Conservation (phyloP, 805 yeast genomes). For the Metschnikowia orientalis region DNA sequence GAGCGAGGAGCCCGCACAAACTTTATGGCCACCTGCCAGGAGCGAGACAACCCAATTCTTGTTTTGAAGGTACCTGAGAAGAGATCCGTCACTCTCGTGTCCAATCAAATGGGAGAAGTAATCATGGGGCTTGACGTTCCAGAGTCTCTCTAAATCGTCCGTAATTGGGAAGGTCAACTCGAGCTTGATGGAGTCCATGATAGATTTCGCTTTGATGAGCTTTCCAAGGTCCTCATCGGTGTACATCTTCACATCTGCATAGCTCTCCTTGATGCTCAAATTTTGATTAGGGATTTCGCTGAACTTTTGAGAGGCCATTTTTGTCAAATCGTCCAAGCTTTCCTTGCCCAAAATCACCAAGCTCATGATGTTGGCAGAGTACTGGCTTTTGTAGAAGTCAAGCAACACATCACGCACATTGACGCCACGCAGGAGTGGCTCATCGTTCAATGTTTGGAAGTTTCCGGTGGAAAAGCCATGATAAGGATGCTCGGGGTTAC, state of each 20-base stretch:
- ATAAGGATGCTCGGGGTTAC: constrained; percentile 77
- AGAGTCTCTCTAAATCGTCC: constrained; percentile 54
- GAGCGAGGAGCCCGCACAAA: constrained; percentile 62
- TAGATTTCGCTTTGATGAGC: constrained; percentile 67
- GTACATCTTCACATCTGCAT: constrained; percentile 44
- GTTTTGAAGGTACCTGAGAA: constrained; percentile 63
- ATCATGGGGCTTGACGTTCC: constrained; percentile 66
- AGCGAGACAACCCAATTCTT: constrained; percentile 76
- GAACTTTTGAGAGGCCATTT: constrained; percentile 68
- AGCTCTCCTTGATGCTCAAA: constrained; percentile 39
- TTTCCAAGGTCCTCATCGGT: constrained; percentile 46
- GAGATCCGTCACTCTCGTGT: constrained; percentile 88
- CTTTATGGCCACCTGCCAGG: constrained; percentile 65
- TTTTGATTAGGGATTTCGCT: constrained; percentile 54
- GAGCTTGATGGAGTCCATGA: constrained; percentile 70
- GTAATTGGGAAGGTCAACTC: constrained; percentile 72
- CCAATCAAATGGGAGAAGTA: constrained; percentile 82
- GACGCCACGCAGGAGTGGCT: constrained; percentile 54
- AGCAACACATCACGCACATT: constrained; percentile 80
- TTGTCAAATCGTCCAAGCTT: constrained; percentile 61
- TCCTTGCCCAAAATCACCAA: constrained; percentile 83
- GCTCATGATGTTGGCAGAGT: constrained; percentile 87
- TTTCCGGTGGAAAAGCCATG: constrained; percentile 91
- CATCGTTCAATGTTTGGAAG: constrained; percentile 61
- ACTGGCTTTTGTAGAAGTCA: constrained; percentile 64